Evolutionary conservation across 305 asterid genomes (phyloP).

Genomic region (Solanum aculeatissimum): DNA sequence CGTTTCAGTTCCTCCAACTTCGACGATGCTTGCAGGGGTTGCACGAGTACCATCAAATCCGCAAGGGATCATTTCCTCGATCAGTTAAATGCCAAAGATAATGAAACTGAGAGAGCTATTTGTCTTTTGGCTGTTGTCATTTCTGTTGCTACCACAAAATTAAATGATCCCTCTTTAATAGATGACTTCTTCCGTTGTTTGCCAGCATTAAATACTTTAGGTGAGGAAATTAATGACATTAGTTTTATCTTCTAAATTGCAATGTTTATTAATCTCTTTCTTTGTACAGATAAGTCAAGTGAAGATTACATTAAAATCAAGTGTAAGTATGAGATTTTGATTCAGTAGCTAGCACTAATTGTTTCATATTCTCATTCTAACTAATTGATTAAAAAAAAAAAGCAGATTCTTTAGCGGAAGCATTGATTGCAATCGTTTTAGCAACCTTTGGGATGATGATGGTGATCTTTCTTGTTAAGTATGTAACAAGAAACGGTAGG

Average conservation of each 20-base stretch:
- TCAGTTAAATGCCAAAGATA: not conserved
- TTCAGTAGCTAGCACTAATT: not conserved
- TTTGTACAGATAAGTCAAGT: conserved; percentile 20
- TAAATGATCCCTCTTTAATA: conserved; percentile 6
- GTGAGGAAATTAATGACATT: conserved; percentile 13
- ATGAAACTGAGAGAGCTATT: conserved; percentile 21
- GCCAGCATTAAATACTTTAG: conserved; percentile 37
- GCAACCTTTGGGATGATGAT: conserved; percentile 27
- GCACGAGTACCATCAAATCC: conserved; percentile 20
- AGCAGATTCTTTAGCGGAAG: conserved; percentile 32
- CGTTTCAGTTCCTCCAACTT: conserved; percentile 26
- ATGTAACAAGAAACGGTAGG: conserved; percentile 30
- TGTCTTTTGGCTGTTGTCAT: conserved; percentile 42
- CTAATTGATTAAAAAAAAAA: not conserved
- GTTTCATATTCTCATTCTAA: not conserved
- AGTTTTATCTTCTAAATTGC: not conserved
- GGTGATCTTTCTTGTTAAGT: conserved; percentile 32
- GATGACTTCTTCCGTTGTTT: conserved; percentile 49
- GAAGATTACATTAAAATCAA: conserved; percentile 35
- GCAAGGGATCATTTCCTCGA: conserved; percentile 11
- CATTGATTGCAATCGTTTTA: conserved; percentile 32
- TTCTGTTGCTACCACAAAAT: conserved; percentile 27
- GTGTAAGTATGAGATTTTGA: conserved; percentile 21
- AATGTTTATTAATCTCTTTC: not conserved
- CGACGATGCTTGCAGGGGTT: conserved; percentile 32